phyloP scores from a whole-genome alignment of 192 early-diverging fungal species.

The Dispira simplex region DNA sequence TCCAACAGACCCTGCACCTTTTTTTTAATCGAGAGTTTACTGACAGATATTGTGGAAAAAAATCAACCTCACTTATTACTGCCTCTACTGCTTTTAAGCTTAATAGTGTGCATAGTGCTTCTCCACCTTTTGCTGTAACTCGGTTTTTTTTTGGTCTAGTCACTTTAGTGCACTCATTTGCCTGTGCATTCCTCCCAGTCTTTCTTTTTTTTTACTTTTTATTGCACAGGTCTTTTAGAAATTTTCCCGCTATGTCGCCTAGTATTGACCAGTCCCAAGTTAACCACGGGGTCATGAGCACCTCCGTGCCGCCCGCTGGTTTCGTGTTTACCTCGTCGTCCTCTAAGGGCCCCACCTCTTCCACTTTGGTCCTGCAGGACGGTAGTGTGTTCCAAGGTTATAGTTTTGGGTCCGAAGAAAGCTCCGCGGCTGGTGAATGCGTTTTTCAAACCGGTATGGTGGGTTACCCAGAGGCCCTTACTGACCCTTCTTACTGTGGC shows the following conservation, averaged over 20 bases:
- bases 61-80: no score
- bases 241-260: neutral
- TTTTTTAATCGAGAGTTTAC: no score
- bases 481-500: conserved; percentile 95
- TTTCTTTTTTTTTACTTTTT: neutral
- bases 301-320: neutral
- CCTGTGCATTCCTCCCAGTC: neutral
- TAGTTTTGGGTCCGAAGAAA: conserved; percentile 86
- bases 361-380: conserved; percentile 72
- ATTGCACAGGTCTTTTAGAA: neutral
- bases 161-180: neutral
- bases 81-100: no score
- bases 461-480: conserved; percentile 97
- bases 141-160: no score
- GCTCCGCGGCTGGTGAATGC: conserved; percentile 83
- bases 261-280: neutral
- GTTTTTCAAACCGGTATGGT: conserved; percentile 99
- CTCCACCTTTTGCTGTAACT: no score
- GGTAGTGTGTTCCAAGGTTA: conserved; percentile 73
- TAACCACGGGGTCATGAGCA: neutral
- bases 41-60: no score
- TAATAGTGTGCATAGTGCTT: no score
- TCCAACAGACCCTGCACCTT: no score
- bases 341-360: conserved; percentile 25
- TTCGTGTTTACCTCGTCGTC: neutral